These are phyloP conservation scores for Liquidambar formosana DNA, from an alignment of 164 flowering plant genomes.

Conservation along the genomic window DNA sequence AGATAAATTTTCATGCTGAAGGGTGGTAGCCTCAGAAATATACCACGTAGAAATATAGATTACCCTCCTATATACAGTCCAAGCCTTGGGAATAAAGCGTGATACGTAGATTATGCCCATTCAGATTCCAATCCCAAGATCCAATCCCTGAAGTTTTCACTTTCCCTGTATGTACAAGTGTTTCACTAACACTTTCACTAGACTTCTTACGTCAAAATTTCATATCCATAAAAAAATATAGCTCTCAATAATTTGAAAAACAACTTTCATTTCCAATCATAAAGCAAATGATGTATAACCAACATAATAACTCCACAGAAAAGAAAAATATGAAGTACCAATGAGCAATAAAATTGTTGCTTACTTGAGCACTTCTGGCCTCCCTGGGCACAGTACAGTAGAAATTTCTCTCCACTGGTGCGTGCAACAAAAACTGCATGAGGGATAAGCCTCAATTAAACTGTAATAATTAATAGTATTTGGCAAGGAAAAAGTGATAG, in stretches of 20 bases:
- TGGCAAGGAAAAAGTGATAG: background rate
- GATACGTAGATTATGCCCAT: constrained; percentile 74
- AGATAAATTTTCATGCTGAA: background rate
- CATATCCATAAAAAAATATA: too few relatives aligned
- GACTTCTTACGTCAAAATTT: too few relatives aligned
- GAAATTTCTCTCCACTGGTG: constrained; percentile 67
- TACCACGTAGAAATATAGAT: constrained; percentile 9
- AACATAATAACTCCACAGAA: background rate
- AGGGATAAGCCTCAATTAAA: background rate
- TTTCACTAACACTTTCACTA: background rate
- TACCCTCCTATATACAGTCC: constrained; percentile 97
- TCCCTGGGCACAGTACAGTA: constrained; percentile 62
- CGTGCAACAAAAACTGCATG: constrained; percentile 80
- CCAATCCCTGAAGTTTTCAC: constrained; percentile 60
- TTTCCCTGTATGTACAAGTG: constrained; percentile 45
- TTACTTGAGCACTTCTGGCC: constrained; percentile 51
- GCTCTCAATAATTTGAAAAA: background rate
- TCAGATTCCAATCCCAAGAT: constrained; percentile 96
- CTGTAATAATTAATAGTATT: background rate
- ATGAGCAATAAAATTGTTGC: constrained; percentile 14
- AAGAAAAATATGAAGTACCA: background rate
- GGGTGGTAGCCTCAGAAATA: background rate
- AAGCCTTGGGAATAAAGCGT: constrained; percentile 91
- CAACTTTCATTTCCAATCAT: background rate
- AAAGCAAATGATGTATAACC: background rate